These are phyloP conservation scores for Colletotrichum navitas DNA, from an alignment of 2,329 filamentous ascomycete genomes.

Conservation along the genomic window DNA sequence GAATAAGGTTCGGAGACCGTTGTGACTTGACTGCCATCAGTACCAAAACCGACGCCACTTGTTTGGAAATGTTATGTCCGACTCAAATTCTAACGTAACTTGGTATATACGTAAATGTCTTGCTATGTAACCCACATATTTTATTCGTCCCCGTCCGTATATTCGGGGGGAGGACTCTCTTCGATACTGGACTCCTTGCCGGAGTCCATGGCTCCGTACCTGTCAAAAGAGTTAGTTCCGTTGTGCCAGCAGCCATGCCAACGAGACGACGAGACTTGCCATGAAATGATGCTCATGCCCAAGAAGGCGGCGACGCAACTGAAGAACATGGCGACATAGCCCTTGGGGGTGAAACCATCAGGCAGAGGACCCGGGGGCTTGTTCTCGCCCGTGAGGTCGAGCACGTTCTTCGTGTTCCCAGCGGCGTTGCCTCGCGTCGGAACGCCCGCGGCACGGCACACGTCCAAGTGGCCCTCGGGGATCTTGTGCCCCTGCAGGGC, in stretches of 20 bases:
- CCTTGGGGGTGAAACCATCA: constrained; percentile 43
- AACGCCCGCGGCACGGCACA: constrained; percentile 53
- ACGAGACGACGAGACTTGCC: constrained; percentile 16
- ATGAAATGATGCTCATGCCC: constrained; percentile 40
- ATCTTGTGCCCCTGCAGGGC: constrained; percentile 59
- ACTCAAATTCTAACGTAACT: not conserved
- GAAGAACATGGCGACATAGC: constrained; percentile 43
- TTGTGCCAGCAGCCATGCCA: not conserved
- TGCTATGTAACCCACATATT: not conserved
- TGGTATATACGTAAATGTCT: not conserved
- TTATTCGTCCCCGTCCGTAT: constrained; percentile 22
- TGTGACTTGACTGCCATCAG: not conserved
- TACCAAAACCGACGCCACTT: not conserved
- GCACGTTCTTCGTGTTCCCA: constrained; percentile 64
- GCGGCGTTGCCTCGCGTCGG: constrained; percentile 69
- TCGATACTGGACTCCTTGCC: constrained; percentile 18
- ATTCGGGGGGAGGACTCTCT: not conserved
- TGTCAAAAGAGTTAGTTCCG: constrained; percentile 4
- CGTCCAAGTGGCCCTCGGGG: constrained; percentile 57
- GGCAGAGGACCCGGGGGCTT: constrained; percentile 38
- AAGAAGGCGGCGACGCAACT: constrained; percentile 41
- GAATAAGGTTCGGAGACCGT: not conserved
- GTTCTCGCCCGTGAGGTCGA: constrained; percentile 59
- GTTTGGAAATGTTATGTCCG: not conserved
- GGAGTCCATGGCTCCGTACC: constrained; percentile 36